Percentiles rank a stretch among this genome's conserved stretches.
Evolutionary conservation across 495 filamentous ascomycete species (phyloP).

Genomic region (Daldinia concentrica): DNA sequence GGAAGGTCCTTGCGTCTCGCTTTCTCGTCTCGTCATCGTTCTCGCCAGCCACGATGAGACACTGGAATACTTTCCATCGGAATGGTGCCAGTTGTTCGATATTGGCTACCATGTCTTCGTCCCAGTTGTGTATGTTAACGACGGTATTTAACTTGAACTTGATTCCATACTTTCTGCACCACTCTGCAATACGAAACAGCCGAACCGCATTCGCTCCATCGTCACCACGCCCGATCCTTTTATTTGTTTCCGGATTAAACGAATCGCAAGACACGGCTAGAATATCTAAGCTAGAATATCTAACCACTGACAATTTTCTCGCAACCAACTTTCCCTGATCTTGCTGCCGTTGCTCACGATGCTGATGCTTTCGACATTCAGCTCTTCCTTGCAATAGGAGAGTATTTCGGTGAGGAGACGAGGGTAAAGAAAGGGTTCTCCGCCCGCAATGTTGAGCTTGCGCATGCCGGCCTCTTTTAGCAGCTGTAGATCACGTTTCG

Average conservation of each 20-base stretch:
- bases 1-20: conserved; percentile 57
- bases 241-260: conserved; percentile 64
- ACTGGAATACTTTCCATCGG: conserved; percentile 69
- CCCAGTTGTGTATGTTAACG: conserved; percentile 58
- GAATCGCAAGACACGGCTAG: conserved; percentile 66
- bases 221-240: conserved; percentile 60
- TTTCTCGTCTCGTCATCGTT: conserved; percentile 58
- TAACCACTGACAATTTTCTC: conserved; percentile 53
- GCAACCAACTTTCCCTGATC: conserved; percentile 56
- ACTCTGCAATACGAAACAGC: conserved; percentile 53
- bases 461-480: conserved; percentile 63
- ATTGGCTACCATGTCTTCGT: conserved; percentile 64
- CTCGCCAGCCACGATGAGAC: conserved; percentile 64
- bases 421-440: conserved; percentile 67
- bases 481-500: conserved; percentile 57
- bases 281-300: conserved; percentile 68
- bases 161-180: conserved; percentile 59
- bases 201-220: conserved; percentile 56
- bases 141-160: conserved; percentile 71
- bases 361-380: conserved; percentile 61
- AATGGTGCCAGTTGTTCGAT: conserved; percentile 58
- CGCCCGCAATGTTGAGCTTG: conserved; percentile 69
- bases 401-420: conserved; percentile 57
- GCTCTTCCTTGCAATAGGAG: conserved; percentile 61
- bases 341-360: conserved; percentile 65